These are phyloP conservation scores for Trichocladium uniseriatum DNA, from an alignment of 495 filamentous ascomycete genomes.

Conservation along the genomic window DNA sequence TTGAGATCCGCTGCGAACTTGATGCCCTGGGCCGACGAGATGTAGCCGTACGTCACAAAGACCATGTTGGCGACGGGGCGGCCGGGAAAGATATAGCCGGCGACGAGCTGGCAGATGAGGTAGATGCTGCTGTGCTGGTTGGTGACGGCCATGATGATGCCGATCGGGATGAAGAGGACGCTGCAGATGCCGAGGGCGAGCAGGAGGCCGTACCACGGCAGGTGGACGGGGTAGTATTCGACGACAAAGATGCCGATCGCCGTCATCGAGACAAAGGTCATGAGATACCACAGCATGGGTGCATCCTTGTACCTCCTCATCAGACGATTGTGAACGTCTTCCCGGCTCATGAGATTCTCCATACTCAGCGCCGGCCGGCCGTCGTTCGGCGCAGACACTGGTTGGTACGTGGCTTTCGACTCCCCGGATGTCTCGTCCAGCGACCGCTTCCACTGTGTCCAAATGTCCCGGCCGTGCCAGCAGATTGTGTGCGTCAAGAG, in stretches of 20 bases:
- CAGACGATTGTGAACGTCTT: conserved; percentile 70
- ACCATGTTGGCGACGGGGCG: conserved; percentile 83
- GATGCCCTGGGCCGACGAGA: conserved; percentile 72
- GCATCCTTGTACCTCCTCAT: conserved; percentile 70
- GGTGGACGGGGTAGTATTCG: conserved; percentile 68
- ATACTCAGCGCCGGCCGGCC: conserved; percentile 32
- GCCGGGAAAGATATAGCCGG: conserved; percentile 68
- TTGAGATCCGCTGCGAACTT: conserved; percentile 84
- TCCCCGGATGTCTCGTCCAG: conserved; percentile 39
- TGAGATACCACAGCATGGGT: conserved; percentile 67
- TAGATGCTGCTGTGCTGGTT: conserved; percentile 77
- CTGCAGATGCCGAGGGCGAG: conserved; percentile 65
- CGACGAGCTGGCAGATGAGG: conserved; percentile 73
- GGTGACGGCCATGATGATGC: conserved; percentile 78
- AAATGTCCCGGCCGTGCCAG: conserved; percentile 71
- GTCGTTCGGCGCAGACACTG: conserved; percentile 25
- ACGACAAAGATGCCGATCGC: conserved; percentile 75
- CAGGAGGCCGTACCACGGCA: conserved; percentile 69
- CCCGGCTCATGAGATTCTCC: conserved; percentile 52
- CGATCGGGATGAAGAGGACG: conserved; percentile 67
- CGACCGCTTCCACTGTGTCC: conserved; percentile 53
- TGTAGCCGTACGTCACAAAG: conserved; percentile 78
- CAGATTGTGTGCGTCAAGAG: conserved; percentile 60
- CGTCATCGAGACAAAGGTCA: conserved; percentile 58
- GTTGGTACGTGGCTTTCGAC: conserved; percentile 36